Percentiles rank a stretch among this genome's conserved stretches.
These are phyloP conservation scores for Lodderomyces beijingensis DNA, from an alignment of 1,139 yeast species.

Conservation along the genomic window DNA sequence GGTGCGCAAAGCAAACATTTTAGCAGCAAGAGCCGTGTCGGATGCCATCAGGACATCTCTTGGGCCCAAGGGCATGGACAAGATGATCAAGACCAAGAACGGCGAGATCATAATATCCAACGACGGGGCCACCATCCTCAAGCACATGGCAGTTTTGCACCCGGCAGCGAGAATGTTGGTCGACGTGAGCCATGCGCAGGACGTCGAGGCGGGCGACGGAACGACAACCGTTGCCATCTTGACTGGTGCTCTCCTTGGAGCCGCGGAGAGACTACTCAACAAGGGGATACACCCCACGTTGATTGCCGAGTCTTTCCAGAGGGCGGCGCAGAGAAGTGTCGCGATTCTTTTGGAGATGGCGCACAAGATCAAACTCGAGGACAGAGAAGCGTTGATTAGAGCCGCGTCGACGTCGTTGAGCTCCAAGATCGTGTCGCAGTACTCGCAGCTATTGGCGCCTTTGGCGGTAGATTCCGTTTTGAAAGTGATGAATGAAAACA, in stretches of 20 bases:
- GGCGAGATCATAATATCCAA: conserved; percentile 95
- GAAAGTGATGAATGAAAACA: conserved; percentile 57
- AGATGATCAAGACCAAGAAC: conserved; percentile 90
- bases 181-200: conserved; percentile 96
- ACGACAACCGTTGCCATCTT: conserved; percentile 95
- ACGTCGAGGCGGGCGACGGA: conserved; percentile 98
- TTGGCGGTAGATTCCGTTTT: conserved; percentile 92
- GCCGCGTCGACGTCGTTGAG: conserved; percentile 94
- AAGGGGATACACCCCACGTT: conserved; percentile 96
- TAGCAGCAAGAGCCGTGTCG: conserved; percentile 96
- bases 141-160: conserved; percentile 96
- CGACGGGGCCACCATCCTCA: conserved; percentile 95
- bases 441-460: conserved; percentile 80
- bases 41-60: conserved; percentile 96
- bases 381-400: conserved; percentile 75
- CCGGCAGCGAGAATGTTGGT: conserved; percentile 99
- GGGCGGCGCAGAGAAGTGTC: conserved; percentile 86
- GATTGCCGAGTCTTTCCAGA: conserved; percentile 91
- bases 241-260: conserved; percentile 90
- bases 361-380: conserved; percentile 65
- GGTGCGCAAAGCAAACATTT: conserved; percentile 86
- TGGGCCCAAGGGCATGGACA: conserved; percentile 99
- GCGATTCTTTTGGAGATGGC: conserved; percentile 84
- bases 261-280: conserved; percentile 83
- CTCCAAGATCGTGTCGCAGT: conserved; percentile 94